Evolutionary conservation across 345 rosid genomes (phyloP), one percentile per base, ranked within the genome.

Genomic region (Pugionium dolabratum): DNA sequence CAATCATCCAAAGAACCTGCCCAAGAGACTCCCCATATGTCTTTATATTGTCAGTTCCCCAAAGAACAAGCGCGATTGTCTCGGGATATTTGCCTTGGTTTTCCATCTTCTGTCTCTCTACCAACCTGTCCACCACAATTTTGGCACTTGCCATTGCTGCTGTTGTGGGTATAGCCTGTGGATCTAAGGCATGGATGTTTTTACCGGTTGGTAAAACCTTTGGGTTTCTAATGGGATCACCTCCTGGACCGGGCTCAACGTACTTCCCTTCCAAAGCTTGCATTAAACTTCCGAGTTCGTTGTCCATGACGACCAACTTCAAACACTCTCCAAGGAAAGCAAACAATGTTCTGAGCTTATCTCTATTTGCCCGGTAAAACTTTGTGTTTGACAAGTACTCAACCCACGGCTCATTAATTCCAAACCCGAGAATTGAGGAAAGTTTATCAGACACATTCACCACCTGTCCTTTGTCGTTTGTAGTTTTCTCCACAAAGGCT

Each of bases 11-110:
- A 76, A 94, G 71, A 66, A 94, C 99, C 72, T 94, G 99, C 54
- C 85, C 99, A 34, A 94, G 79, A 18, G 99, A 94, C 78, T 94
- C 99, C 6, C 99, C 99, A 34, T 94, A 94, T 9, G 99, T 94
- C 78, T 94, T 94, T 50, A 94, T 94, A 54, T 94, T 94, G 73
- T 94, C 99, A 2, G 99, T 94, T 76, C 99, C 99, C 99, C 97
- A 94, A 41, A 94, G 73, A 39, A 94, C 99, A 42, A 94, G 96
- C 2, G 99, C 97, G 30, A 94, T 66, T 9, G 97, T 94, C 89
- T 94, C 99, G 0, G 97, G 99, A 78, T 88, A 90, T 32, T 88
- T 86, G 52, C 99, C 99, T 0, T 83, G 97, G 62, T 90, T 94
- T 27, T 90, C 99, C 3, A 67, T 62, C 81, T 84, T 90, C 70